Evolutionary conservation across 2,329 filamentous ascomycete genomes (phyloP).

Genomic region (Aureobasidium pullulans): DNA sequence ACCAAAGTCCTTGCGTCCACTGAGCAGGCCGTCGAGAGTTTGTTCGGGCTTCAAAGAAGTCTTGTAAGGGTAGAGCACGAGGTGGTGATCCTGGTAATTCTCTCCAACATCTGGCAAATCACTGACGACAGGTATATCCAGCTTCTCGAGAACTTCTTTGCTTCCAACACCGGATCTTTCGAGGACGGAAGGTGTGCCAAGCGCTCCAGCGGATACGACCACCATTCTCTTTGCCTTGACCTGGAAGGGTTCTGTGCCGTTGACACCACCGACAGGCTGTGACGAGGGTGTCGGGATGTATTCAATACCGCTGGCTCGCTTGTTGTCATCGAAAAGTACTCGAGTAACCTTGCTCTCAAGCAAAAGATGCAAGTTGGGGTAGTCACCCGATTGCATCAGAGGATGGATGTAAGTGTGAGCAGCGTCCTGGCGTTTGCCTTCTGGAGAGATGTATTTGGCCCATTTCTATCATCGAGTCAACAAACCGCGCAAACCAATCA

Average conservation of each 20-base stretch:
- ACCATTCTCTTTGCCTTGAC: slow-evolving; percentile 51
- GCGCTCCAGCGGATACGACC: slow-evolving; percentile 43
- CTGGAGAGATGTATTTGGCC: slow-evolving; percentile 42
- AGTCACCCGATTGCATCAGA: slow-evolving; percentile 39
- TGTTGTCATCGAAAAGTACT: slow-evolving; percentile 24
- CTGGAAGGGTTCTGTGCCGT: slow-evolving; percentile 13
- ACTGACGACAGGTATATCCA: slow-evolving; percentile 40
- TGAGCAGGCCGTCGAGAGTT: slow-evolving; percentile 48
- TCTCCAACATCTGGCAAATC: slow-evolving; percentile 47
- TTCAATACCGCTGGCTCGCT: slow-evolving; percentile 53
- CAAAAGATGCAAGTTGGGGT: slow-evolving; percentile 54
- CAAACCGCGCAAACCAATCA: not conserved
- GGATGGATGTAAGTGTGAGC: slow-evolving; percentile 51
- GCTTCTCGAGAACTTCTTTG: slow-evolving; percentile 40
- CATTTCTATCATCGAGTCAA: slow-evolving; percentile 29
- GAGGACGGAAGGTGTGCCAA: slow-evolving; percentile 49
- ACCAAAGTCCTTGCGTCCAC: slow-evolving; percentile 40
- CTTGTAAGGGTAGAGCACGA: slow-evolving; percentile 48
- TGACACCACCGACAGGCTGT: slow-evolving; percentile 14
- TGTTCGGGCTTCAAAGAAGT: slow-evolving; percentile 39
- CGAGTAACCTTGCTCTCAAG: slow-evolving; percentile 49
- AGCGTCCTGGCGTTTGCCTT: slow-evolving; percentile 52
- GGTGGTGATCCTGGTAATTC: slow-evolving; percentile 51
- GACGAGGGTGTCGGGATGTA: slow-evolving; percentile 38
- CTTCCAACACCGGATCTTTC: slow-evolving; percentile 58